A percentile compares a stretch with the other conserved stretches of the same genome.
These are phyloP conservation scores for Gonapodya prolifera DNA, from an alignment of 192 early-diverging fungal species.

Conservation along the genomic window DNA sequence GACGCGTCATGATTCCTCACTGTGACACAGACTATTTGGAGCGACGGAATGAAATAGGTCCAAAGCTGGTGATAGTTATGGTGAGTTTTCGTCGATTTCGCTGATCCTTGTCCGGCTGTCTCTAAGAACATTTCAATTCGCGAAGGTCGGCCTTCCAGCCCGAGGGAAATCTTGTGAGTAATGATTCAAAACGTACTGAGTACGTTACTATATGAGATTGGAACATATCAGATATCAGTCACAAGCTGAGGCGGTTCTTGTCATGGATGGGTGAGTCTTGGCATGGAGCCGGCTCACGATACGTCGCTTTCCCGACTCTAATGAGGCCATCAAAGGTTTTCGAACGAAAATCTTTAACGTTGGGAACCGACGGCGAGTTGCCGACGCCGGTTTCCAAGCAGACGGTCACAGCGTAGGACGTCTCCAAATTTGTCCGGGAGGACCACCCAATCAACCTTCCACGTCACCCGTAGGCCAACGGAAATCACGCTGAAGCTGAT, in stretches of 20 bases:
- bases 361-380: slow-evolving; percentile 77
- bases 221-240: slow-evolving; percentile 66
- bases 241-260: slow-evolving; percentile 85
- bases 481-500: no score
- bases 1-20: no score
- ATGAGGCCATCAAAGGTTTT: slow-evolving; percentile 31
- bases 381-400: slow-evolving; percentile 25
- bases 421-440: no score
- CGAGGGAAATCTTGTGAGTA: slow-evolving; percentile 68
- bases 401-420: no score
- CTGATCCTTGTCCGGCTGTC: neutral
- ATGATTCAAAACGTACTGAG: neutral
- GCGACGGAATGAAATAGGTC: slow-evolving; percentile 59
- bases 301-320: slow-evolving; percentile 9
- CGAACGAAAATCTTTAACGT: slow-evolving; percentile 78
- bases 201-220: neutral
- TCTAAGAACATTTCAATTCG: neutral
- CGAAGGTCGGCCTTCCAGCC: slow-evolving; percentile 77
- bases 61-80: slow-evolving; percentile 91
- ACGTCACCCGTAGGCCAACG: no score
- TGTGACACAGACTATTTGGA: no score
- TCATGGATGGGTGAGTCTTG: slow-evolving; percentile 50
- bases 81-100: slow-evolving; percentile 23
- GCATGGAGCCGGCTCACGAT: neutral
- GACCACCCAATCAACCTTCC: no score